phyloP scores from a whole-genome alignment of 2,329 filamentous ascomycete species.

The Dactylellina haptotyla region DNA sequence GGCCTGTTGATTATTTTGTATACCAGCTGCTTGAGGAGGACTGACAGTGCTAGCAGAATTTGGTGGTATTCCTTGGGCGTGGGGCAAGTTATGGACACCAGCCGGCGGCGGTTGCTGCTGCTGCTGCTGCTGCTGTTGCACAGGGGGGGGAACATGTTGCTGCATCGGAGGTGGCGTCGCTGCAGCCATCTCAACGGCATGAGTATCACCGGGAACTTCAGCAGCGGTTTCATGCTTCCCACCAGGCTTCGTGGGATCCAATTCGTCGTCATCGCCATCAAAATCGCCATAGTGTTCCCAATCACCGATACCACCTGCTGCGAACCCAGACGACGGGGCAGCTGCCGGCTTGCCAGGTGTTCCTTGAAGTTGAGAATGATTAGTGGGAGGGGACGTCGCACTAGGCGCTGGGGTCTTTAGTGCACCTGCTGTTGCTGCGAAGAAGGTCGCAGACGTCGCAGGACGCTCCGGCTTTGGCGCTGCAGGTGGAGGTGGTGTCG shows the following conservation, averaged over 20 bases:
- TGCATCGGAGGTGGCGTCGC: constrained; percentile 40
- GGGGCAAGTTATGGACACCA: constrained; percentile 27
- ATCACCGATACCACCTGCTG: constrained; percentile 45
- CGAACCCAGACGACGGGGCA: constrained; percentile 43
- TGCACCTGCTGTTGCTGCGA: constrained; percentile 51
- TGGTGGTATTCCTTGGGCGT: constrained; percentile 20
- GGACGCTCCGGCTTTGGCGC: constrained; percentile 51
- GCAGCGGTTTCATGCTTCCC: constrained; percentile 35
- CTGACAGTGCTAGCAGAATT: not conserved
- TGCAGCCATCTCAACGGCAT: constrained; percentile 53
- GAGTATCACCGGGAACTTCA: constrained; percentile 44
- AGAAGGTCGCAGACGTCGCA: constrained; percentile 51
- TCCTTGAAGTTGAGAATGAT: constrained; percentile 33
- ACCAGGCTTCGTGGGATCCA: constrained; percentile 3
- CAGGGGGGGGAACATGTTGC: constrained; percentile 19
- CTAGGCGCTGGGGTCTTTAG: constrained; percentile 42
- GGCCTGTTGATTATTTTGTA: constrained; percentile 29
- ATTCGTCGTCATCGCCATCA: constrained; percentile 40
- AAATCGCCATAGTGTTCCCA: constrained; percentile 53
- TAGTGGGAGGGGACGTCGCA: constrained; percentile 35
- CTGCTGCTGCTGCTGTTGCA: constrained; percentile 10
- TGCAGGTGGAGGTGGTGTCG: constrained; percentile 47
- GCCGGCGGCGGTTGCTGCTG: not conserved
- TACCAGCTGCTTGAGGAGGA: constrained; percentile 4
- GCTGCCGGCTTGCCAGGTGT: not conserved